Conservation (phyloP, 1,284 basidiomycete genomes). For the Austroboletus novae-zelandiae region DNA sequence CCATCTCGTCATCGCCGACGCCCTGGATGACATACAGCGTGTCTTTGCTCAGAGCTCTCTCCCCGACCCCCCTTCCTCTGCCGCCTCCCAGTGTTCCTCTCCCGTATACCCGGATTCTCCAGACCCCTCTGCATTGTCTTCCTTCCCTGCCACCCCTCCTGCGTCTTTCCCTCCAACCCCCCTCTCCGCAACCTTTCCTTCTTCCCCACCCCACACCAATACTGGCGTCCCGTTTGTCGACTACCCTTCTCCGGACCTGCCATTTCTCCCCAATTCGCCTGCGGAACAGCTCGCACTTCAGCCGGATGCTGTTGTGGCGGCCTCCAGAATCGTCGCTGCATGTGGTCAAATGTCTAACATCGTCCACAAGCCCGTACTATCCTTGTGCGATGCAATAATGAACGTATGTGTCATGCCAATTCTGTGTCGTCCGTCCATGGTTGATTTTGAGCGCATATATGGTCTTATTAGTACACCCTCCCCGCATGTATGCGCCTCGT, state of each 20-base stretch:
- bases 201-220: slow-evolving; percentile 6
- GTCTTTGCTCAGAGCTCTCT: slow-evolving; percentile 40
- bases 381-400: slow-evolving; percentile 65
- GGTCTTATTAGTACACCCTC: slow-evolving; percentile 56
- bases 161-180: slow-evolving; percentile 29
- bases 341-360: slow-evolving; percentile 61
- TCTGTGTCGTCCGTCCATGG: not conserved
- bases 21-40: slow-evolving; percentile 64
- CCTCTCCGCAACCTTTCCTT: slow-evolving; percentile 24
- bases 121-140: slow-evolving; percentile 15
- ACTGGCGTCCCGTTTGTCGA: slow-evolving; percentile 35
- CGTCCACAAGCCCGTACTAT: slow-evolving; percentile 64
- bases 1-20: slow-evolving; percentile 63
- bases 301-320: slow-evolving; percentile 56
- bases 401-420: slow-evolving; percentile 41
- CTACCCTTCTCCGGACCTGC: slow-evolving; percentile 58
- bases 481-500: slow-evolving; percentile 67
- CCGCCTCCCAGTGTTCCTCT: slow-evolving; percentile 19
- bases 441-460: slow-evolving; percentile 14
- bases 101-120: slow-evolving; percentile 18
- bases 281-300: slow-evolving; percentile 55
- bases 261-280: slow-evolving; percentile 44
- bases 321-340: slow-evolving; percentile 62
- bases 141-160: slow-evolving; percentile 25
- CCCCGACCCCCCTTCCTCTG: slow-evolving; percentile 5